phyloP scores from a whole-genome alignment of 305 asterid genomes.

The Fraxinus baroniana region DNA sequence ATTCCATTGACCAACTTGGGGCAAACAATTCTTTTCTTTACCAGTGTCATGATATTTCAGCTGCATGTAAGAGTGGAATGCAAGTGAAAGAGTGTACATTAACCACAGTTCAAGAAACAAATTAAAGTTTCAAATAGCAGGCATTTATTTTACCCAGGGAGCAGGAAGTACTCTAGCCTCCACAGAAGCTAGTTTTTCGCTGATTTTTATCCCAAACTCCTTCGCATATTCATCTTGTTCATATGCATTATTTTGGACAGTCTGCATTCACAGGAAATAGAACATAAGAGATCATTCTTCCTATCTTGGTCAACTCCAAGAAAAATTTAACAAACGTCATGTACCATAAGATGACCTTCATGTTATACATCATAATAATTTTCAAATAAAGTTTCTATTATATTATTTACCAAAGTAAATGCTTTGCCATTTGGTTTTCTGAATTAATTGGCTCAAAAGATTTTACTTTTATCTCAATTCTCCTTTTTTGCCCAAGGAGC shows the following conservation, averaged over 20 bases:
- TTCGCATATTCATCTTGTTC: slow-evolving; percentile 91
- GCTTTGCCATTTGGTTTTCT: background rate
- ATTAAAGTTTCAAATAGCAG: slow-evolving; percentile 4
- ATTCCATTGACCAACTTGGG: slow-evolving; percentile 99
- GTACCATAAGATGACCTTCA: background rate
- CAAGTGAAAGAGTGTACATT: slow-evolving; percentile 14
- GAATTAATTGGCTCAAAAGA: background rate
- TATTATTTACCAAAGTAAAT: background rate
- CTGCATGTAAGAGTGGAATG: slow-evolving; percentile 37
- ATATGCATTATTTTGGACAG: slow-evolving; percentile 79
- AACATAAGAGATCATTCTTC: background rate
- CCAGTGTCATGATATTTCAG: slow-evolving; percentile 91
- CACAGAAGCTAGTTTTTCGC: slow-evolving; percentile 73
- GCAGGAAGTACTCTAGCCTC: slow-evolving; percentile 99
- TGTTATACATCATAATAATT: background rate
- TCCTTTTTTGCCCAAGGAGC: background rate
- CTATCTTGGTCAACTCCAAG: slow-evolving; percentile 5
- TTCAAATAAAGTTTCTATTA: background rate
- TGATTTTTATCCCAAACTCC: slow-evolving; percentile 89
- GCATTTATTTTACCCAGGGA: slow-evolving; percentile 77
- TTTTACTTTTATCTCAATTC: background rate
- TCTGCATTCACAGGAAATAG: slow-evolving; percentile 43
- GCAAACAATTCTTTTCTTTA: slow-evolving; percentile 91
- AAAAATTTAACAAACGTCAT: background rate
- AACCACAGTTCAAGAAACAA: background rate